A percentile compares a stretch with the other conserved stretches of the same genome.
phyloP scores from a whole-genome alignment of 805 yeast species.

The Schwanniomyces polymorphus region DNA sequence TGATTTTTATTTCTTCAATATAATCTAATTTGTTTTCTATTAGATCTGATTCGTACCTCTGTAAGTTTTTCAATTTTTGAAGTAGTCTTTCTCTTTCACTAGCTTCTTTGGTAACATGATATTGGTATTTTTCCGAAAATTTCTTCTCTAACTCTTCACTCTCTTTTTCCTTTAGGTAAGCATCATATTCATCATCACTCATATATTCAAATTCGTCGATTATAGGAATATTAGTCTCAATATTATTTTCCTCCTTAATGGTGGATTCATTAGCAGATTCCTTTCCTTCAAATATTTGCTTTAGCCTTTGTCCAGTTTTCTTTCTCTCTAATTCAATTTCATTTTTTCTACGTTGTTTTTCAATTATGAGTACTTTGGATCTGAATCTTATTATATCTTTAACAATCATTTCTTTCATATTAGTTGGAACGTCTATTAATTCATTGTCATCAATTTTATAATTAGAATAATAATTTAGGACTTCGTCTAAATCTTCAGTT shows the following conservation, averaged over 20 bases:
- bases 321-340: slow-evolving; percentile 49
- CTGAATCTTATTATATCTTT: slow-evolving; percentile 58
- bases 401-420: slow-evolving; percentile 51
- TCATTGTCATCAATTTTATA: slow-evolving; percentile 61
- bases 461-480: slow-evolving; percentile 30
- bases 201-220: slow-evolving; percentile 23
- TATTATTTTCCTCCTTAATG: slow-evolving; percentile 8
- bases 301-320: slow-evolving; percentile 48
- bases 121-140: slow-evolving; percentile 9
- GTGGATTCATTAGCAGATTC: slow-evolving; percentile 22
- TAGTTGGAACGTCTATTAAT: slow-evolving; percentile 55
- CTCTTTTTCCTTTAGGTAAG: slow-evolving; percentile 15
- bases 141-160: slow-evolving; percentile 20
- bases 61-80: slow-evolving; percentile 17
- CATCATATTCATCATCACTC: slow-evolving; percentile 31
- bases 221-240: slow-evolving; percentile 7
- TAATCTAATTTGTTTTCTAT: slow-evolving; percentile 34
- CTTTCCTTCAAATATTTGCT: slow-evolving; percentile 43
- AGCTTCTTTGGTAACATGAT: slow-evolving; percentile 4
- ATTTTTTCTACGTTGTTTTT: slow-evolving; percentile 49
- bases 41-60: slow-evolving; percentile 36
- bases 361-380: slow-evolving; percentile 52
- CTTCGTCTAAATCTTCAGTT: slow-evolving; percentile 36
- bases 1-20: slow-evolving; percentile 30
- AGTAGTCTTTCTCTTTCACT: slow-evolving; percentile 20